These are phyloP conservation scores for Agaricus sinodeliciosus DNA, from an alignment of 768 basidiomycete genomes.

Conservation along the genomic window DNA sequence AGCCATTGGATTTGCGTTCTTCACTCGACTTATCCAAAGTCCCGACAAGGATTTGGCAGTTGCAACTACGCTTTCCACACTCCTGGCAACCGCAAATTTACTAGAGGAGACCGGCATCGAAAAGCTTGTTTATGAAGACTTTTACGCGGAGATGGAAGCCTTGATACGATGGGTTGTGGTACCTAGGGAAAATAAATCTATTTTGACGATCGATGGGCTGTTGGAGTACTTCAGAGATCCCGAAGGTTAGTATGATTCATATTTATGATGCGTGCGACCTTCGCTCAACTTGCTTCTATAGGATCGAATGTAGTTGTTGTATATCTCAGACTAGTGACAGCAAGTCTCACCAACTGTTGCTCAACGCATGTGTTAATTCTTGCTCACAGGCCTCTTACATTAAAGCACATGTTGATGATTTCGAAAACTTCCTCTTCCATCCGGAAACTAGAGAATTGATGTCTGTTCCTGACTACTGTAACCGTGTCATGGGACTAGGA, in stretches of 20 bases:
- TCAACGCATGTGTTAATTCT: neutral
- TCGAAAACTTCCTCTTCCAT: constrained; percentile 68
- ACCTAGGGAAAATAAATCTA: neutral
- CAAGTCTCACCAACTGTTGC: constrained; percentile 15
- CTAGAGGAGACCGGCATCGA: constrained; percentile 61
- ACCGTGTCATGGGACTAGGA: constrained; percentile 70
- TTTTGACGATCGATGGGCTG: constrained; percentile 1
- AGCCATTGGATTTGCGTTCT: constrained; percentile 81
- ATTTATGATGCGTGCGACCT: neutral
- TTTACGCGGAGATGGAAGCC: constrained; percentile 54
- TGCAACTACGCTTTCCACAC: constrained; percentile 40
- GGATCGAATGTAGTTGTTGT: constrained; percentile 19
- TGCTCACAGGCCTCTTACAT: constrained; percentile 60
- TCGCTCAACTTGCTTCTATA: neutral
- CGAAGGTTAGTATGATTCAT: neutral
- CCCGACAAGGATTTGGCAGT: constrained; percentile 40
- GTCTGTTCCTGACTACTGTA: constrained; percentile 62
- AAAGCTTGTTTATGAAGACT: constrained; percentile 64
- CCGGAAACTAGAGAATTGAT: constrained; percentile 61
- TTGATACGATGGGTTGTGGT: constrained; percentile 38
- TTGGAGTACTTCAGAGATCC: constrained; percentile 10
- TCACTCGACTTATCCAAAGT: constrained; percentile 58
- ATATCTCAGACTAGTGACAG: constrained; percentile 75
- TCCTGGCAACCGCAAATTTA: constrained; percentile 41
- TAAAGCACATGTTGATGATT: constrained; percentile 52